Conservation (phyloP, 148 eudicot genomes). For the Amaranthus cruentus region DNA sequence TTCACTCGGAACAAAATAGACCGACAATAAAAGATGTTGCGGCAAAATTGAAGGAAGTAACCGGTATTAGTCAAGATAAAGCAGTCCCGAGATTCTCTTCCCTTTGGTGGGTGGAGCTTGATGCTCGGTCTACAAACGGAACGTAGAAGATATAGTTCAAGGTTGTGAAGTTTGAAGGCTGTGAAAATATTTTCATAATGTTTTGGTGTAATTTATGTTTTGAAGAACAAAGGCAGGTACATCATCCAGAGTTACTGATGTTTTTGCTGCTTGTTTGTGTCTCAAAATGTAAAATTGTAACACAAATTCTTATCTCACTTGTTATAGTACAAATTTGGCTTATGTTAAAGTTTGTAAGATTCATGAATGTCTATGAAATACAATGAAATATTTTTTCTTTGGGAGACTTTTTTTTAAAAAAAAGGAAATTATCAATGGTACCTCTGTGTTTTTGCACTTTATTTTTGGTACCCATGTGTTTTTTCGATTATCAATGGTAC, state of each 20-base stretch:
- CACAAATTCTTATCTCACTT: background rate
- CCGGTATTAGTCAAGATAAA: conserved; percentile 45
- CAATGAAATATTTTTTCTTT: background rate
- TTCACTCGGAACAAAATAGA: conserved; percentile 40
- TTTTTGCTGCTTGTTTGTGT: conserved; percentile 20
- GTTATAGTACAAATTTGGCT: conserved; percentile 9
- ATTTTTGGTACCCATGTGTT: too few relatives aligned
- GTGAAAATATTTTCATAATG: too few relatives aligned
- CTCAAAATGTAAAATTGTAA: background rate
- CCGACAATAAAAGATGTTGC: conserved; percentile 59
- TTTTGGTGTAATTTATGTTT: too few relatives aligned
- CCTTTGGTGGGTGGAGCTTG: conserved; percentile 91
- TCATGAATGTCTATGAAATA: background rate
- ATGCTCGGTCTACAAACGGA: conserved; percentile 41
- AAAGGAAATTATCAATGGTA: too few relatives aligned
- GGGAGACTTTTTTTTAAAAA: too few relatives aligned
- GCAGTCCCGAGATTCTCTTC: conserved; percentile 68
- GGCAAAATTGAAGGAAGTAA: conserved; percentile 61
- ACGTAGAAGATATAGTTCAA: conserved; percentile 21
- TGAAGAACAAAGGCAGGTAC: too few relatives aligned
- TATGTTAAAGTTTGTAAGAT: conserved; percentile 3
- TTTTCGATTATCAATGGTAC: too few relatives aligned
- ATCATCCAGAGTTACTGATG: too few relatives aligned
- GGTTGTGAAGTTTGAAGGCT: too few relatives aligned
- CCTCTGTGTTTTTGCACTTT: too few relatives aligned